Conservation (phyloP, 495 filamentous ascomycete genomes). For the Hypoxylon trugodes region DNA sequence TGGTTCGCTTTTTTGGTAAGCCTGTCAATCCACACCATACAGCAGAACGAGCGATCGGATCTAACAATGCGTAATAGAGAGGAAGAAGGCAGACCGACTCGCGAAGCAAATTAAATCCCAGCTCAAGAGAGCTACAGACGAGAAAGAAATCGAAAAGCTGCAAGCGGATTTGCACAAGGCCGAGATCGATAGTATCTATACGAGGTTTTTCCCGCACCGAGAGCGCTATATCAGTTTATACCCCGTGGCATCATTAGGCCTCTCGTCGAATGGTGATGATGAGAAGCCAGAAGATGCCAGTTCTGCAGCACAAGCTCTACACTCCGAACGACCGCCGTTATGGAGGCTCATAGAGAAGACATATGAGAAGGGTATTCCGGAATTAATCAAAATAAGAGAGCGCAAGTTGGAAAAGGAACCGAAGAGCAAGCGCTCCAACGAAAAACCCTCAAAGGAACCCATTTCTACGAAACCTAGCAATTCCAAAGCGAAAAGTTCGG, state of each 20-base stretch:
- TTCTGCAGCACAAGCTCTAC: slow-evolving; percentile 48
- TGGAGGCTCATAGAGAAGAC: slow-evolving; percentile 75
- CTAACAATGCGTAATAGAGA: slow-evolving; percentile 62
- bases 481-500: slow-evolving; percentile 17
- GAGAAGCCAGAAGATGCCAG: slow-evolving; percentile 45
- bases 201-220: slow-evolving; percentile 79
- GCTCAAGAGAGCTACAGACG: slow-evolving; percentile 56
- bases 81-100: slow-evolving; percentile 81
- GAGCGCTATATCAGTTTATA: slow-evolving; percentile 85
- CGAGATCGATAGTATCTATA: slow-evolving; percentile 86
- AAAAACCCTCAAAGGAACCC: slow-evolving; percentile 13
- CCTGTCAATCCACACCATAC: background rate
- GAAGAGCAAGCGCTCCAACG: slow-evolving; percentile 1
- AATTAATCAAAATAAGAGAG: slow-evolving; percentile 35
- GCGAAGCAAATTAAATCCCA: slow-evolving; percentile 69
- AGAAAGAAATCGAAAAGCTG: slow-evolving; percentile 59
- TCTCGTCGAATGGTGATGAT: slow-evolving; percentile 8
- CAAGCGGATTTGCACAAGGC: slow-evolving; percentile 70
- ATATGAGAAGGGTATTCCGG: slow-evolving; percentile 63
- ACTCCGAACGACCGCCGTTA: slow-evolving; percentile 62
- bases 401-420: slow-evolving; percentile 24
- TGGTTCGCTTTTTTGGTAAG: slow-evolving; percentile 88
- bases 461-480: slow-evolving; percentile 1
- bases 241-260: slow-evolving; percentile 48
- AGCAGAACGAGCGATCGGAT: background rate